A percentile compares a stretch with the other conserved stretches of the same genome.
Conservation (phyloP, 371 early-diverging fungal genomes). For the Rhizopus arrhizus region DNA sequence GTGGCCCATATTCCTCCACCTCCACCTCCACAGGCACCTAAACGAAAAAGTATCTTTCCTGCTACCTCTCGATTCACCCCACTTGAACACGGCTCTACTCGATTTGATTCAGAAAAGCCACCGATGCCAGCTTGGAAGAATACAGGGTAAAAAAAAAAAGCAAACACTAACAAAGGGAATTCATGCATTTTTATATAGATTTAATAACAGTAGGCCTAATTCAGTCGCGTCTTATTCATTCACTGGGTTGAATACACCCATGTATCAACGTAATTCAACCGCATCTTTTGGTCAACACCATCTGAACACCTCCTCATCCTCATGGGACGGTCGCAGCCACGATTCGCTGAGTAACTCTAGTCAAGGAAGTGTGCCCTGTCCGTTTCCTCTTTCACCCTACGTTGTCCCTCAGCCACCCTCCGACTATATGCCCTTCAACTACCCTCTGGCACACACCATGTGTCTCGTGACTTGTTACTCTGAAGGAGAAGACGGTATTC, state of each 20-base stretch:
- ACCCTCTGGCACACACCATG: conserved; percentile 71
- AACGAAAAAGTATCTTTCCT: conserved; percentile 43
- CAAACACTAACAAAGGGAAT: no score
- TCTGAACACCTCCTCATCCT: conserved; percentile 12
- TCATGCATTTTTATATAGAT: neutral
- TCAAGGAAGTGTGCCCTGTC: conserved; percentile 26
- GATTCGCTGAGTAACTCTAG: conserved; percentile 16
- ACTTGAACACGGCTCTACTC: conserved; percentile 46
- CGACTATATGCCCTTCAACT: conserved; percentile 67
- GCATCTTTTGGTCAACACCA: conserved; percentile 14
- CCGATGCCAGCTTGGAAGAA: conserved; percentile 45
- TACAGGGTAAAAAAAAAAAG: conserved; percentile 12
- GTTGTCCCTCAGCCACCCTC: conserved; percentile 51
- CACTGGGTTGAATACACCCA: conserved; percentile 13
- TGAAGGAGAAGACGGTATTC: conserved; percentile 87
- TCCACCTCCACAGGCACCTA: conserved; percentile 13
- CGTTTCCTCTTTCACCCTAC: conserved; percentile 43
- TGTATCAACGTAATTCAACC: conserved; percentile 13
- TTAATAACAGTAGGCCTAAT: conserved; percentile 15
- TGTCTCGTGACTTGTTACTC: conserved; percentile 89
- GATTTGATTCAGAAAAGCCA: conserved; percentile 38
- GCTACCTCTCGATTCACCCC: conserved; percentile 50
- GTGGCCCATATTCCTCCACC: conserved; percentile 40
- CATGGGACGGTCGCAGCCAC: conserved; percentile 26
- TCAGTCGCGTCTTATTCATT: conserved; percentile 10